Evolutionary conservation across 2,329 filamentous ascomycete species (phyloP), one percentile per base, ranked within the genome.

Genomic region (Ilyonectria robusta): DNA sequence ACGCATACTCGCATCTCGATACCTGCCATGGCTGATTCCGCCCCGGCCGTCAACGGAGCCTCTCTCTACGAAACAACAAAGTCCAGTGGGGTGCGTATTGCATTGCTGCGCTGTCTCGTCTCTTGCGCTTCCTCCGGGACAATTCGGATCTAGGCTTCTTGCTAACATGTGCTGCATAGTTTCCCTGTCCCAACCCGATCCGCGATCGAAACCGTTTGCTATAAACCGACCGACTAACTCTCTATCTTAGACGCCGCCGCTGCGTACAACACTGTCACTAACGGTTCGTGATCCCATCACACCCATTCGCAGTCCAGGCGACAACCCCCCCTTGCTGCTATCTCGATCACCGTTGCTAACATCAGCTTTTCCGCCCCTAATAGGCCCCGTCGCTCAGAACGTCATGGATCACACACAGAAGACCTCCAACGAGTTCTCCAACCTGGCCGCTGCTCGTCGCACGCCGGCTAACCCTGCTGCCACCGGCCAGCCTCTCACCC

Each of bases 401-500:
- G 84, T 88, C 76, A 87, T 86, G 80, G 83, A 88, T 70, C 83
- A 90, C 78, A 78, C 81, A 62, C 82, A 83, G 65, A 89, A 89
- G 83, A 86, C 88, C 62, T 79, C 83, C 62, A 77, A 78, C 72
- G 88, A 91, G 81, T 81, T 90, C 70, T 85, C 84, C 76, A 88
- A 88, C 78, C 84, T 90, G 54, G 87, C 87, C 74, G 85, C 85
- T 68, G 78, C 88, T 72, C 87, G 88, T 77, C 84, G 84, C 77
- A 87, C 87, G 56, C 88, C 88, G 61, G 71, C 81, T 57, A 81
- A 83, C 65, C 83, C 84, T 37, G 84, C 88, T 75, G 88, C 87
- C 68, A 90, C 87, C 53, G 88, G 88, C 74, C 88, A 91, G 79
- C 86, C 87, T 57, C 80, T 92, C 76, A 92, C 89, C 66, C 89